These are phyloP conservation scores for Rubia yunnanensis DNA, from an alignment of 257 asterid species.

Conservation along the genomic window DNA sequence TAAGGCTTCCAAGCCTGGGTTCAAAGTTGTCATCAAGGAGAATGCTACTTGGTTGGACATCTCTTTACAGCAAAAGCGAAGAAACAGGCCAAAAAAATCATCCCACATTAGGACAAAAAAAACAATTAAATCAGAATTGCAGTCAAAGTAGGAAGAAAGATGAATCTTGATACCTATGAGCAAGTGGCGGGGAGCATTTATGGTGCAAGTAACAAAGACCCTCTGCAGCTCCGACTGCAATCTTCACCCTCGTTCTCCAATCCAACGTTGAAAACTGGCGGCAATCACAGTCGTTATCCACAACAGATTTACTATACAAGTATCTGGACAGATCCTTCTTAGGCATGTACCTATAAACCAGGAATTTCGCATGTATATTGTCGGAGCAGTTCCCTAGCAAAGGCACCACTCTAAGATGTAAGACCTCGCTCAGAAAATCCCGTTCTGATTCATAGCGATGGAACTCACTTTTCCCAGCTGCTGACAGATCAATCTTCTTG, in stretches of 20 bases:
- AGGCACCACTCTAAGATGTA: constrained; percentile 1
- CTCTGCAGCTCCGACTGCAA: constrained; percentile 7
- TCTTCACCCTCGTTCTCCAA: constrained; percentile 5
- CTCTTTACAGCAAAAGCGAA: neutral
- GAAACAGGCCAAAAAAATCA: neutral
- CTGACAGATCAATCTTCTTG: constrained; percentile 42
- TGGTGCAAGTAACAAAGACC: constrained; percentile 9
- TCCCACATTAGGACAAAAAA: neutral
- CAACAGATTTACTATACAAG: neutral
- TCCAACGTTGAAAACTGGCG: neutral
- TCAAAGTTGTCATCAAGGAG: constrained; percentile 9
- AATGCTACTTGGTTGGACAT: constrained; percentile 7
- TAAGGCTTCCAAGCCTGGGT: constrained; percentile 4
- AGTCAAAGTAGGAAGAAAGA: neutral
- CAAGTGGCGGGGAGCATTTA: neutral
- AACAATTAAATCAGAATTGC: neutral
- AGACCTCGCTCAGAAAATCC: neutral
- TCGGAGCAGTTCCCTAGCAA: constrained; percentile 6
- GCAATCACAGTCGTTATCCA: neutral
- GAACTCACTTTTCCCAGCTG: constrained; percentile 29
- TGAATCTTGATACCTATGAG: constrained; percentile 3
- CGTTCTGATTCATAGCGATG: constrained; percentile 31
- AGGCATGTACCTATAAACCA: constrained; percentile 6
- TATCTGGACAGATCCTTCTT: constrained; percentile 3
- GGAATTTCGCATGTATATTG: neutral